Conservation (phyloP, 805 yeast genomes). For the Hanseniaspora thailandica region DNA sequence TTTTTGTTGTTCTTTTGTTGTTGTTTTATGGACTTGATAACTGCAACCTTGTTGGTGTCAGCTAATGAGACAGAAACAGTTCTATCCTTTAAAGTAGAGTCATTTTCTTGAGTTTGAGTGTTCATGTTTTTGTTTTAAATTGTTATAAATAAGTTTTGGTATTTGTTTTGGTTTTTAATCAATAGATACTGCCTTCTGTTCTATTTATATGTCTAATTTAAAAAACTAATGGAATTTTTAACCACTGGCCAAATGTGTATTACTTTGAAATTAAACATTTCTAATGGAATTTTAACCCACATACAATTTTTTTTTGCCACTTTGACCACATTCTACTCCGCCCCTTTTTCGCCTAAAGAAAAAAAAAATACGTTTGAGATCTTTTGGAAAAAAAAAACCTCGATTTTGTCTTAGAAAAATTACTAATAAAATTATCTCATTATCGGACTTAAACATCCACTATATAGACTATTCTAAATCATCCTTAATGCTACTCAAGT, state of each 20-base stretch:
- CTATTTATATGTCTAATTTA: too few species aligned
- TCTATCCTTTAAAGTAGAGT: background rate
- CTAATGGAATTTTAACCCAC: too few species aligned
- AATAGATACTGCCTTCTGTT: too few species aligned
- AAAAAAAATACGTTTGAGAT: too few species aligned
- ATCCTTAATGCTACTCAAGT: conserved; percentile 63
- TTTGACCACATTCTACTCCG: too few species aligned
- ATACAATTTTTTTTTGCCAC: too few species aligned
- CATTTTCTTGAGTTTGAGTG: background rate
- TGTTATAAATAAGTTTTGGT: background rate
- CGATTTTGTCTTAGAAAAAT: background rate
- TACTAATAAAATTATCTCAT: background rate
- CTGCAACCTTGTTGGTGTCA: conserved; percentile 7
- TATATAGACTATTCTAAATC: conserved; percentile 40
- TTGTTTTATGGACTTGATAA: conserved; percentile 4
- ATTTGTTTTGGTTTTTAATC: background rate
- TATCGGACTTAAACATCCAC: background rate
- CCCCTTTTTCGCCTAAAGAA: too few species aligned
- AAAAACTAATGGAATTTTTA: too few species aligned
- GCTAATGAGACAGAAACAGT: conserved; percentile 5
- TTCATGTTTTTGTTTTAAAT: background rate
- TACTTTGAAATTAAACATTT: too few species aligned
- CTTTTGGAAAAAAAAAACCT: background rate
- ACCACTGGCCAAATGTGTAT: too few species aligned
- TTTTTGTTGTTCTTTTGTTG: conserved; percentile 23